These are phyloP conservation scores for Paecilomyces variotii DNA, from an alignment of 2,329 filamentous ascomycete species.

Conservation along the genomic window DNA sequence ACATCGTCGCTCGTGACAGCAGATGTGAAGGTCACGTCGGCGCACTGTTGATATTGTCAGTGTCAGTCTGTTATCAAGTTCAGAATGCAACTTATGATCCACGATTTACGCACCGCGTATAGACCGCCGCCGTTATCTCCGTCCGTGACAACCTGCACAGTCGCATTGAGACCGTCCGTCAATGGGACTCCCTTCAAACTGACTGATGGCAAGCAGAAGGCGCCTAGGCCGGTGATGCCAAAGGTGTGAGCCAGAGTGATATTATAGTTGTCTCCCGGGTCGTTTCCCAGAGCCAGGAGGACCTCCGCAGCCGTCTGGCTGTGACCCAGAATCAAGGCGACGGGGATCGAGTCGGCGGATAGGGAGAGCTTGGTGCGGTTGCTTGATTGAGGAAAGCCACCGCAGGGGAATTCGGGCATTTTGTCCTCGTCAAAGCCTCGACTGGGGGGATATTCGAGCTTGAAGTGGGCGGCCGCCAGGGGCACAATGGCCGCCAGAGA, in stretches of 20 bases:
- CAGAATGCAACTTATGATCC: not conserved
- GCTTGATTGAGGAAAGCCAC: slow-evolving; percentile 39
- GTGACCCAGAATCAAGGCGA: slow-evolving; percentile 47
- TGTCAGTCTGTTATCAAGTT: not conserved
- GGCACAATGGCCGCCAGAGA: slow-evolving; percentile 35
- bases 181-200: slow-evolving; percentile 39
- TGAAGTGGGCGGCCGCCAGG: slow-evolving; percentile 48
- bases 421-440: slow-evolving; percentile 44
- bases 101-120: slow-evolving; percentile 50
- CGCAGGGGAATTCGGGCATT: slow-evolving; percentile 43
- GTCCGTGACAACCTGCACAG: slow-evolving; percentile 61
- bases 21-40: slow-evolving; percentile 61
- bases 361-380: slow-evolving; percentile 43
- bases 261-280: slow-evolving; percentile 57
- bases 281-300: slow-evolving; percentile 45
- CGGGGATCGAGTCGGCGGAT: slow-evolving; percentile 40
- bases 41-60: slow-evolving; percentile 45
- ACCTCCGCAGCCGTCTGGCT: slow-evolving; percentile 45
- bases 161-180: slow-evolving; percentile 54
- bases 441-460: slow-evolving; percentile 44
- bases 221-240: slow-evolving; percentile 53
- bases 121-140: slow-evolving; percentile 52
- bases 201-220: slow-evolving; percentile 58
- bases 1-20: slow-evolving; percentile 36
- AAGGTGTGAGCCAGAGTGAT: slow-evolving; percentile 56